Evolutionary conservation across 31 red algal species (phyloP), one percentile per base, ranked within the genome.

Genomic region (Porphyra umbilicalis): DNA sequence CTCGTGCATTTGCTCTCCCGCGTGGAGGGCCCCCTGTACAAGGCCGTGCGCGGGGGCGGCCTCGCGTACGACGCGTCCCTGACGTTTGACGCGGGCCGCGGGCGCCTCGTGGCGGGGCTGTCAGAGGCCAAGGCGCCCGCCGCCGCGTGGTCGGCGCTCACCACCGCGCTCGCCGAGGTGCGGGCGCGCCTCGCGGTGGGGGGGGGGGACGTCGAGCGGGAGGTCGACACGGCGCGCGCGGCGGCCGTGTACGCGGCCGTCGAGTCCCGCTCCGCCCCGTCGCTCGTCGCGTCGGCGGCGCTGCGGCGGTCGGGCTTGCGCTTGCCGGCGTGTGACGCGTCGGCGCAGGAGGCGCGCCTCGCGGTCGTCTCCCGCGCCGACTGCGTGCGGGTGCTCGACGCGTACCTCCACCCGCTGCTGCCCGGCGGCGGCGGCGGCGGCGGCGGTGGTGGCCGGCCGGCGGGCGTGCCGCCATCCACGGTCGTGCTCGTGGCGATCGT

Each of bases 21-120:
- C 0, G 83, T 88, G 78, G 95, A 97, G 38, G 95, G 95, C 11
- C 85, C 88, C 25, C 79, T 97, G 77, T 85, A 79, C 80, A 81
- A 85, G 33, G 91, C 88, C 5, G 89, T 97, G 18, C 88, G 95
- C 18, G 91, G 81, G 5, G 33, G 35, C 33, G 95, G 95, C 14
- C 88, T 97, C 30, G 90, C 91, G 35, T 97, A 97, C 79, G 95
- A 88, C 34, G 88, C 84, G 32, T 38, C 71, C 29, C 0, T 93
- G 15, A 13, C 33, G 14, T 79, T 76, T 77, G 33, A 29, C 35
- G 32, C 18, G 10, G 83, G 77, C 78, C 78, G 15, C 14, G 86
- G 79, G 15, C 91, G 83, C 8, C 82, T 88, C 36, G 31, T 38
- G 20, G 36, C 82, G 75, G 6, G 9, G 8, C 85, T 93, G 2